Evolutionary conservation across 768 basidiomycete genomes (phyloP).

Genomic region (Kwoniella heveanensis): DNA sequence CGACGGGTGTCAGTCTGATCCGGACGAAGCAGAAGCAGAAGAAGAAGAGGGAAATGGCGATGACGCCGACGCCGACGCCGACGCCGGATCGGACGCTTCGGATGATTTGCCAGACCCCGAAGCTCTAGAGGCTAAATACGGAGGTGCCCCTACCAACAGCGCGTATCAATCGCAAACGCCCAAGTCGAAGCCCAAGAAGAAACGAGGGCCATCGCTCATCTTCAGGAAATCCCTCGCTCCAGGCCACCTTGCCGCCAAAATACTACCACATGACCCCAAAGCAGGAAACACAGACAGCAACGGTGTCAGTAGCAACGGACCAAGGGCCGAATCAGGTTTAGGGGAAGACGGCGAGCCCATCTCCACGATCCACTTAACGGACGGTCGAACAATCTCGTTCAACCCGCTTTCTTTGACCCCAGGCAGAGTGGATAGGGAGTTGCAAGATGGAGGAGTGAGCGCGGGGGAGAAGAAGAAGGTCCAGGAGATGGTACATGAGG

Average conservation of each 20-base stretch:
- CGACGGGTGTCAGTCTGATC: constrained; percentile 40
- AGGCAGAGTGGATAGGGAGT: constrained; percentile 57
- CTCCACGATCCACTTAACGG: constrained; percentile 56
- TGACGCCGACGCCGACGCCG: no score
- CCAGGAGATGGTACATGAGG: constrained; percentile 58
- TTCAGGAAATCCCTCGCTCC: constrained; percentile 42
- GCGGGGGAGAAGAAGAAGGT: constrained; percentile 36
- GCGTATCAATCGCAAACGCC: constrained; percentile 6
- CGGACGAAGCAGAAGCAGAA: constrained; percentile 13
- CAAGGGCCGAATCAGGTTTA: neutral
- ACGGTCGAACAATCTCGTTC: constrained; percentile 81
- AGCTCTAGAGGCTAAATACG: constrained; percentile 36
- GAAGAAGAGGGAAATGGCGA: constrained; percentile 22
- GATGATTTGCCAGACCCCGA: constrained; percentile 52
- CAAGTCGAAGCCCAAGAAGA: constrained; percentile 22
- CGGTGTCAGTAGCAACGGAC: neutral
- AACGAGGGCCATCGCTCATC: constrained; percentile 49
- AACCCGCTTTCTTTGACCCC: constrained; percentile 77
- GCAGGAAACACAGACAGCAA: neutral
- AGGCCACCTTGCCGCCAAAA: neutral
- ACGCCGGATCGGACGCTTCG: constrained; percentile 3
- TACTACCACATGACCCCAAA: neutral
- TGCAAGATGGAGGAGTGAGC: constrained; percentile 60
- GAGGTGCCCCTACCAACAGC: neutral
- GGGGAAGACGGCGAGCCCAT: constrained; percentile 8